Conservation (phyloP, 306 rosid species). For the Alnus rubra region DNA sequence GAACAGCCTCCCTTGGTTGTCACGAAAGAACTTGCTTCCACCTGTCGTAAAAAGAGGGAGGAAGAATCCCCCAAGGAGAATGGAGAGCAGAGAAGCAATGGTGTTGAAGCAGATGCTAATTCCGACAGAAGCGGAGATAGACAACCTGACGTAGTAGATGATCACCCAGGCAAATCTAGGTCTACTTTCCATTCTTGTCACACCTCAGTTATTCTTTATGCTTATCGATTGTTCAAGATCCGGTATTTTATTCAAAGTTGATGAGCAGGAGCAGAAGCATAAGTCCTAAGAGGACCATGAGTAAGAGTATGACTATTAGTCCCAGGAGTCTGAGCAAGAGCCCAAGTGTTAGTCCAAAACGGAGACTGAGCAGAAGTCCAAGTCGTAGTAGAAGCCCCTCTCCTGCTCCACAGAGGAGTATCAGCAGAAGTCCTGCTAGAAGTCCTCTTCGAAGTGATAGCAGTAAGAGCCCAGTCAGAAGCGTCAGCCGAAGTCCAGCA, state of each 20-base stretch:
- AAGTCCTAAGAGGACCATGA: slow-evolving; percentile 81
- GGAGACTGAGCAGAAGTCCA: slow-evolving; percentile 51
- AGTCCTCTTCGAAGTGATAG: slow-evolving; percentile 37
- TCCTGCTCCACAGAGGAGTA: slow-evolving; percentile 42
- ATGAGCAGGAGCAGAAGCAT: slow-evolving; percentile 95
- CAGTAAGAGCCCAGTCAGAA: slow-evolving; percentile 53
- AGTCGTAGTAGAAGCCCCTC: slow-evolving; percentile 54
- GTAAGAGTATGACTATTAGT: slow-evolving; percentile 94
- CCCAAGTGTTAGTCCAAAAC: slow-evolving; percentile 53
- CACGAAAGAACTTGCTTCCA: slow-evolving; percentile 34
- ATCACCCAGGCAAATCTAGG: slow-evolving; percentile 90
- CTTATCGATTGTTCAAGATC: slow-evolving; percentile 57
- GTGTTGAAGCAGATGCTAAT: slow-evolving; percentile 49
- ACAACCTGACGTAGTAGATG: slow-evolving; percentile 81
- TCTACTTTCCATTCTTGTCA: slow-evolving; percentile 64
- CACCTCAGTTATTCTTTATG: slow-evolving; percentile 71
- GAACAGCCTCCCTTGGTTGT: slow-evolving; percentile 31
- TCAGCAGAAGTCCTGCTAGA: slow-evolving; percentile 63
- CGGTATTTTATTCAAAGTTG: slow-evolving; percentile 69
- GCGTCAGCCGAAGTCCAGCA: slow-evolving; percentile 43
- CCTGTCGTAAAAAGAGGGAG: slow-evolving; percentile 44
- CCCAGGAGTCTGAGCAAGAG: slow-evolving; percentile 70
- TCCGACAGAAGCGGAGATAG: slow-evolving; percentile 65
- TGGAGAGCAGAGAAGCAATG: slow-evolving; percentile 70
- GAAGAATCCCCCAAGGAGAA: slow-evolving; percentile 59